These are phyloP conservation scores for Discostella stelligeroides DNA, from an alignment of 108 stramenopile genomes.

Conservation along the genomic window DNA sequence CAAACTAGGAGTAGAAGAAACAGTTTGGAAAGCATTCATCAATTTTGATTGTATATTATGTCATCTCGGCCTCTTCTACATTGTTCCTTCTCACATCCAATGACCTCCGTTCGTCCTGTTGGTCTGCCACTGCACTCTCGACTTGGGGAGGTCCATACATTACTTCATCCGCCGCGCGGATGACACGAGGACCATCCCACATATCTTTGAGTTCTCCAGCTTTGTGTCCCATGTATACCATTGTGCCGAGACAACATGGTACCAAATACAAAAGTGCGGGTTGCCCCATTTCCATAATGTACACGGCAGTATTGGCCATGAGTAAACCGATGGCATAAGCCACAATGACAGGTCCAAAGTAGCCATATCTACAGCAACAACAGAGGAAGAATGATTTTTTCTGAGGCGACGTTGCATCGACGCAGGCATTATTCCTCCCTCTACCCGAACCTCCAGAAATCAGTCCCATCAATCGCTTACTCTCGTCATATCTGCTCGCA, in stretches of 20 bases:
- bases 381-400: conserved; percentile 29
- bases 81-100: conserved; percentile 8
- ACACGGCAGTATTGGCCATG: conserved; percentile 80
- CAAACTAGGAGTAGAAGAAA: too few species aligned
- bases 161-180: conserved; percentile 55
- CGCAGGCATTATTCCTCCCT: conserved; percentile 19
- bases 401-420: conserved; percentile 4
- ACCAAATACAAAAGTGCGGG: conserved; percentile 87
- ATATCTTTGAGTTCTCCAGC: conserved; percentile 59
- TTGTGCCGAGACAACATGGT: conserved; percentile 74
- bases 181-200: conserved; percentile 65
- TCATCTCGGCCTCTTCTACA: conserved; percentile 45
- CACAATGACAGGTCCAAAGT: conserved; percentile 62
- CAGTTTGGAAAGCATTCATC: too few species aligned
- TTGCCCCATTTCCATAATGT: conserved; percentile 79
- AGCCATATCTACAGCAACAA: conserved; percentile 52
- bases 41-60: neutral
- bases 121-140: conserved; percentile 9
- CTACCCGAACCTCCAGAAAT: conserved; percentile 35
- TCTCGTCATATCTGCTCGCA: conserved; percentile 65
- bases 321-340: conserved; percentile 80
- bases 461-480: conserved; percentile 58
- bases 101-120: conserved; percentile 19
- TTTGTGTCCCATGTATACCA: conserved; percentile 54
- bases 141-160: conserved; percentile 41